Conservation (phyloP, 768 basidiomycete species). For the Amylocystis lapponica region DNA sequence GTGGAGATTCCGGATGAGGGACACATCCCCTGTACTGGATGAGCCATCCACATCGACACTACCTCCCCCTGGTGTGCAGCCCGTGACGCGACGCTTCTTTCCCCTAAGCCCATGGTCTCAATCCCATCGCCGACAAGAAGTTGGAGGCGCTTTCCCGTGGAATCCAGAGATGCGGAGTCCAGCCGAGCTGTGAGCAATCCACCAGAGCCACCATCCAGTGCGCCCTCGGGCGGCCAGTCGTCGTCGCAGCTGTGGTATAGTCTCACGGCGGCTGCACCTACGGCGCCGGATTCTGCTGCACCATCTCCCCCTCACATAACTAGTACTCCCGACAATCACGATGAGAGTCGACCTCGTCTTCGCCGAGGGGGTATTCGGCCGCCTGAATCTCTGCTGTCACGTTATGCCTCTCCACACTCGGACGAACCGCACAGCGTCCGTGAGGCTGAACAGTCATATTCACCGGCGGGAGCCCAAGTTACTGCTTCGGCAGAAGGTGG, state of each 20-base stretch:
- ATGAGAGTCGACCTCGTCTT: conserved; percentile 39
- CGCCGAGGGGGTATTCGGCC: conserved; percentile 64
- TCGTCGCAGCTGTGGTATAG: conserved; percentile 21
- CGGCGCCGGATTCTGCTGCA: not conserved
- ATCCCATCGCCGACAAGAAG: conserved; percentile 1
- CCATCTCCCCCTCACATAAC: conserved; percentile 1
- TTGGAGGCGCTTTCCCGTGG: conserved; percentile 1
- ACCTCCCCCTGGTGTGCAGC: not conserved
- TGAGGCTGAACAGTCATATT: not conserved
- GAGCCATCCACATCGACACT: not conserved
- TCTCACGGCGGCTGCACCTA: conserved; percentile 8
- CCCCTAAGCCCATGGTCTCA: conserved; percentile 1
- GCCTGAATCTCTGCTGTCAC: conserved; percentile 53
- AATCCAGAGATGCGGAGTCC: not conserved
- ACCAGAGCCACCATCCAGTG: conserved; percentile 1
- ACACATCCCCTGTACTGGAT: not conserved
- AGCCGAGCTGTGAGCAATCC: too few relatives aligned
- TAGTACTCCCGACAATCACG: conserved; percentile 2
- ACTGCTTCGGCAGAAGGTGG: not conserved
- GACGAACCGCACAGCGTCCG: too few relatives aligned
- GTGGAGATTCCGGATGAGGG: conserved; percentile 8
- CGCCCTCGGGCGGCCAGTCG: conserved; percentile 9
- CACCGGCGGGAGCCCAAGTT: not conserved
- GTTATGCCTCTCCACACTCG: conserved; percentile 3
- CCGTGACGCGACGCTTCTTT: conserved; percentile 2